Evolutionary conservation across 768 basidiomycete genomes (phyloP).

Genomic region (Auricularia heimuer): DNA sequence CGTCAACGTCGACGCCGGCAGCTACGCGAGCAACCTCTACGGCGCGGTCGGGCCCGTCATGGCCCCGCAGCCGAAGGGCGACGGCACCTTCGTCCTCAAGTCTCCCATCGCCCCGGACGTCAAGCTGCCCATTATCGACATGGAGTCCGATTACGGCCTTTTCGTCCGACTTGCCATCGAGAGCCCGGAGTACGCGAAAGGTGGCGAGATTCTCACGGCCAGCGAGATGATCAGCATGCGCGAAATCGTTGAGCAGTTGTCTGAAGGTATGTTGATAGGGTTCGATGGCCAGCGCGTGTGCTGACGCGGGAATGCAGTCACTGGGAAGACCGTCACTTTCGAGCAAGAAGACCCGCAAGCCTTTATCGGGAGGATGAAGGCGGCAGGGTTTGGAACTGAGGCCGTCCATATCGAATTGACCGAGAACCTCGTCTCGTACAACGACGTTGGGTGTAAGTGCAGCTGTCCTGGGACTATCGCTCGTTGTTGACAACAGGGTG

Average conservation of each 20-base stretch:
- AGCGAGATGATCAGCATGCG: neutral
- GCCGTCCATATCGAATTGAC: too few relatives aligned
- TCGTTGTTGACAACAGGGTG: too few relatives aligned
- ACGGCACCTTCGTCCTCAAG: neutral
- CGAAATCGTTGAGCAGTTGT: neutral
- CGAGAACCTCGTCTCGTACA: too few relatives aligned
- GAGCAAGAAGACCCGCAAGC: neutral
- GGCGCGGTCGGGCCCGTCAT: neutral
- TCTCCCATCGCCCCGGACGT: neutral
- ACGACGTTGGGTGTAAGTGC: too few relatives aligned
- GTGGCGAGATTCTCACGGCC: neutral
- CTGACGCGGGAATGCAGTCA: neutral
- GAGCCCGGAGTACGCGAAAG: neutral
- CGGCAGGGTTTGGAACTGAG: too few relatives aligned
- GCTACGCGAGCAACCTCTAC: neutral
- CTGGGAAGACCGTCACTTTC: neutral
- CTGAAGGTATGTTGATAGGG: neutral
- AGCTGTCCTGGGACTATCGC: too few relatives aligned
- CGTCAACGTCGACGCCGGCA: neutral
- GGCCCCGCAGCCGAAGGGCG: neutral
- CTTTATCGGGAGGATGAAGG: neutral
- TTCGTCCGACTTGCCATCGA: neutral
- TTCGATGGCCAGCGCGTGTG: neutral
- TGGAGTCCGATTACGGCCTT: neutral
- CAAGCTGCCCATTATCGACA: neutral